Evolutionary conservation across 257 asterid genomes (phyloP).

Genomic region (Asclepias syriaca): DNA sequence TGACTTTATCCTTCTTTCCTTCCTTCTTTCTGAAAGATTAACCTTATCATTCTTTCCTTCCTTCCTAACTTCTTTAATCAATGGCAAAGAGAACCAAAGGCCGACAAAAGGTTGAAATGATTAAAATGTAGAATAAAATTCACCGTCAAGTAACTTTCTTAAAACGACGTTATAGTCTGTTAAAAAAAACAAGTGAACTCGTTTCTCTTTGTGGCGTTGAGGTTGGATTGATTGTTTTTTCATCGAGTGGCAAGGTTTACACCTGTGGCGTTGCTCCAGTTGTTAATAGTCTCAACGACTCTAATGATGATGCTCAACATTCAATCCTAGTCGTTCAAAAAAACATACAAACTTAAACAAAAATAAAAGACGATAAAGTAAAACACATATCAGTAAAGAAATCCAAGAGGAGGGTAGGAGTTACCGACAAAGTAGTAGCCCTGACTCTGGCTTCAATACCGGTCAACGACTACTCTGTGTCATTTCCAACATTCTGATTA

Average conservation of each 20-base stretch:
- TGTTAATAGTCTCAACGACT: constrained; percentile 20
- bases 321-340: background rate
- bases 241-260: constrained; percentile 33
- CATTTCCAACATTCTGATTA: no score
- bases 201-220: constrained; percentile 34
- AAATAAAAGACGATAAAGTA: background rate
- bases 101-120: constrained; percentile 37
- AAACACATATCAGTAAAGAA: no score
- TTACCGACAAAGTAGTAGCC: no score
- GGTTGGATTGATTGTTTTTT: constrained; percentile 33
- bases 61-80: background rate
- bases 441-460: no score
- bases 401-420: no score
- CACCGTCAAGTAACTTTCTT: constrained; percentile 42
- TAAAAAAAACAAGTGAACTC: constrained; percentile 37
- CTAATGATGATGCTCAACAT: background rate
- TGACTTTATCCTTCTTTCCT: no score
- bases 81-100: constrained; percentile 33
- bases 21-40: no score
- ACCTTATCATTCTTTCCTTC: no score
- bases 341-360: background rate
- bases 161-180: constrained; percentile 38
- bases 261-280: constrained; percentile 19
- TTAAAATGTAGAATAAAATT: constrained; percentile 33
- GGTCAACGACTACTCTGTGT: no score